phyloP scores from a whole-genome alignment of 2,329 filamentous ascomycete species.

The Fusarium sp. region DNA sequence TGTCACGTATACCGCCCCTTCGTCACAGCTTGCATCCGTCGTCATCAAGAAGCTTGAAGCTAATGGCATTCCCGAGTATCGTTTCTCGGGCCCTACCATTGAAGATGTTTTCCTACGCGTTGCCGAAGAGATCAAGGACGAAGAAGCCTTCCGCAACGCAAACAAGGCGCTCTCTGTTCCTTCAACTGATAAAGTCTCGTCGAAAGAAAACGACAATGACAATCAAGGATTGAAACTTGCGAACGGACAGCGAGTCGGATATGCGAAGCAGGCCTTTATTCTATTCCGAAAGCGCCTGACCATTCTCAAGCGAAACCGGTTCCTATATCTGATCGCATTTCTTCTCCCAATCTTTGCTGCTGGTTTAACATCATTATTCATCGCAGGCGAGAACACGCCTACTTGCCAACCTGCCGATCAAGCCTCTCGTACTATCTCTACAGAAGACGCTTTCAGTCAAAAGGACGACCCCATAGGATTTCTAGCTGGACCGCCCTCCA shows the following conservation, averaged over 20 bases:
- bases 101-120: conserved; percentile 92
- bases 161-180: conserved; percentile 33
- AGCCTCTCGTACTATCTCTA: conserved; percentile 53
- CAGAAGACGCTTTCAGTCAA: conserved; percentile 55
- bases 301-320: conserved; percentile 80
- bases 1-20: conserved; percentile 76
- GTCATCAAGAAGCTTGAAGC: conserved; percentile 77
- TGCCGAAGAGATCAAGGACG: conserved; percentile 78
- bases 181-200: conserved; percentile 39
- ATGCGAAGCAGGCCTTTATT: conserved; percentile 75
- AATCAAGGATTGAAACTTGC: conserved; percentile 64
- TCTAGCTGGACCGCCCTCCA: conserved; percentile 51
- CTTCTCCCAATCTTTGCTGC: conserved; percentile 83
- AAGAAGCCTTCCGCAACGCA: conserved; percentile 52
- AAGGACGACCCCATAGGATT: conserved; percentile 42
- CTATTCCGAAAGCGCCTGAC: conserved; percentile 82
- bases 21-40: conserved; percentile 75
- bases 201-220: conserved; percentile 44
- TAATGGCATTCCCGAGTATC: conserved; percentile 77
- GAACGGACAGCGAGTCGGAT: conserved; percentile 76
- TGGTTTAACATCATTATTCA: conserved; percentile 80
- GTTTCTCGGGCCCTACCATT: conserved; percentile 88
- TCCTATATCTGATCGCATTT: conserved; percentile 80
- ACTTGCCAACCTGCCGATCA: conserved; percentile 64
- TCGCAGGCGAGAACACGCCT: conserved; percentile 65